Evolutionary conservation across 1,284 basidiomycete species (phyloP), one percentile per base, ranked within the genome.

Genomic region (Cryptococcus floricola): DNA sequence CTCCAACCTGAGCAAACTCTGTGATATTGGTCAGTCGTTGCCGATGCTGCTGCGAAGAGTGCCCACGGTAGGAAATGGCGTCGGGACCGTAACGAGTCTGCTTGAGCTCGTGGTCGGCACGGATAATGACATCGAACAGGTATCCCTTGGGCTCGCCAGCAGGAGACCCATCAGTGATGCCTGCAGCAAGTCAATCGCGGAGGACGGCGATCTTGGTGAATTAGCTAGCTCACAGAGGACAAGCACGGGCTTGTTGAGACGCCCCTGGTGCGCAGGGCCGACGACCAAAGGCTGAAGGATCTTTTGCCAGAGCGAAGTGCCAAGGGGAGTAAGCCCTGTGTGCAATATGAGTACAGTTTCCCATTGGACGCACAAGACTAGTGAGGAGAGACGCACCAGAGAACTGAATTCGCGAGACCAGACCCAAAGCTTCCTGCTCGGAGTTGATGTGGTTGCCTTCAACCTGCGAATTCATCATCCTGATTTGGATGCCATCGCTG

Each of bases 381-480:
- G 23, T 23, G 23, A 42, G 27, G 12, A 23, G 18, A 23, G 4
- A n/a, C 66, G 42, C 43, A 66, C 77, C 79, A 48, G 71, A 72
- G 70, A 79, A 80, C 58, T 77, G 74, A 68, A 79, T 68, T 49
- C 76, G 70, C 6, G 56, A 31, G 48, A 80, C 58, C 39, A 80
- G 74, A 48, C 70, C 61, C 28, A 67, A 59, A 13, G 77, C 79
- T 25, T 68, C 69, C 37, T 66, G 63, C 61, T 80, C 79, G 37
- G 61, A 70, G 54, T 69, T 74, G 65, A 80, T 76, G 63, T 74
- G 70, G 70, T 79, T 75, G 42, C 78, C 79, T 54, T 79, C 71
- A 27, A 74, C 58, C 39, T 67, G 65, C 39, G 72, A 76, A 68
- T 80, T 79, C 69, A 80, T 76, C 75, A 80, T 79, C 56, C 77